Conservation (phyloP, 768 basidiomycete species). For the Lyophyllum atratum region DNA sequence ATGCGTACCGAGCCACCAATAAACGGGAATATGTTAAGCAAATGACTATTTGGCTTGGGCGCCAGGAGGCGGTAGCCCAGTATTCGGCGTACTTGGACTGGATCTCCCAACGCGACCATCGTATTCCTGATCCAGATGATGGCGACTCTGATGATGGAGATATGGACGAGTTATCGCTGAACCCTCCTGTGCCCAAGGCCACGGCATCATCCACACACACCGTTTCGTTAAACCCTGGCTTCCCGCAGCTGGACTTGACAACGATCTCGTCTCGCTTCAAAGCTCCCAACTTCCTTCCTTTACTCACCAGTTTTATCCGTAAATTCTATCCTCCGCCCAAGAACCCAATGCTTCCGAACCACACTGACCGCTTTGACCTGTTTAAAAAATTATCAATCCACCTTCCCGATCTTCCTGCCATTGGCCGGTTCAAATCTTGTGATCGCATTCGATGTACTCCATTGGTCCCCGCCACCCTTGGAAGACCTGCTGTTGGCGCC, state of each 20-base stretch:
- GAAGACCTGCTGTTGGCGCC: too few species aligned
- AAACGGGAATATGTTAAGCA: slow-evolving; percentile 27
- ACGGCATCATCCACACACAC: too few species aligned
- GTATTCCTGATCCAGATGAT: neutral
- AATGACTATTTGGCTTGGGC: slow-evolving; percentile 19
- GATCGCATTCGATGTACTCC: too few species aligned
- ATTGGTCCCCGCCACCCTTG: too few species aligned
- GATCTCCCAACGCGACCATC: neutral
- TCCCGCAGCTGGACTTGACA: too few species aligned
- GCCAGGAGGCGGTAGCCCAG: slow-evolving; percentile 27
- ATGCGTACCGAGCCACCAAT: slow-evolving; percentile 23
- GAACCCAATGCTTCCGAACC: neutral
- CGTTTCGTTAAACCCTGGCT: too few species aligned
- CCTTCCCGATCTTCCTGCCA: too few species aligned
- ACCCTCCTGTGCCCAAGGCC: too few species aligned
- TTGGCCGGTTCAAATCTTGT: too few species aligned
- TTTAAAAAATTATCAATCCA: too few species aligned
- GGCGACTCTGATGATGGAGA: neutral
- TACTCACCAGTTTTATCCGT: neutral
- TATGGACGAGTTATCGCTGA: too few species aligned
- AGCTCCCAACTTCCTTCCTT: neutral
- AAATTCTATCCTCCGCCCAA: neutral
- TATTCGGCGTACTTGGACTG: slow-evolving; percentile 7
- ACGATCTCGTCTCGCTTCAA: neutral
- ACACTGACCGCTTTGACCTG: neutral